phyloP scores from a whole-genome alignment of 2,329 filamentous ascomycete species.

The Talaromyces verruculosus region DNA sequence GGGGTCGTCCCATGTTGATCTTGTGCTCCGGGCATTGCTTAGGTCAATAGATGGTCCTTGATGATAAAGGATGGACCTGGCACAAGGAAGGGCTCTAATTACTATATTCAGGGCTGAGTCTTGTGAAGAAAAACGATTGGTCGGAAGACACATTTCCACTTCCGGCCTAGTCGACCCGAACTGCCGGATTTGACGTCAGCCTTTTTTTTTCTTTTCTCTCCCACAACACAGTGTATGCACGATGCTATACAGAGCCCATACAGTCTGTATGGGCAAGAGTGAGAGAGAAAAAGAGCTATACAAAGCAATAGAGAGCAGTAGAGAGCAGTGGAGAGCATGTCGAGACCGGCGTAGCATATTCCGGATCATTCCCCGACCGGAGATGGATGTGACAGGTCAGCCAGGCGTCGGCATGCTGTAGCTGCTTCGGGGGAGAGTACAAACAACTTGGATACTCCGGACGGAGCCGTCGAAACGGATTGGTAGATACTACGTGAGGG shows the following conservation, averaged over 20 bases:
- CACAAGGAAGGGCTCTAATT: not conserved
- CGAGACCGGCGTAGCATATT: not conserved
- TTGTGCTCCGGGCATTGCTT: not conserved
- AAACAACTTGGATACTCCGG: not conserved
- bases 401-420: conserved; percentile 5
- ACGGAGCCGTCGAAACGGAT: not conserved
- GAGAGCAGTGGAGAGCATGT: not conserved
- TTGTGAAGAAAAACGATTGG: not conserved
- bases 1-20: not conserved
- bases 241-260: not conserved
- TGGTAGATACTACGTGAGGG: not conserved
- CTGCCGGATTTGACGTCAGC: conserved; percentile 15
- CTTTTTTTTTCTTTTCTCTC: not conserved
- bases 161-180: conserved; percentile 1
- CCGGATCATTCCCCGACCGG: not conserved
- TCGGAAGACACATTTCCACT: conserved; percentile 20
- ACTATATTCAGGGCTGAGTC: no score
- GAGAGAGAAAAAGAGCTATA: not conserved
- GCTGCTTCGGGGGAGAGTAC: not conserved
- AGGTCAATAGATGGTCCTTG: not conserved
- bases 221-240: not conserved
- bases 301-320: no score
- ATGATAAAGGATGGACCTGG: not conserved
- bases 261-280: not conserved
- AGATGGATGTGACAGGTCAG: not conserved